These are phyloP conservation scores for Erodium texanum DNA, from an alignment of 441 rosid genomes.

Conservation along the genomic window DNA sequence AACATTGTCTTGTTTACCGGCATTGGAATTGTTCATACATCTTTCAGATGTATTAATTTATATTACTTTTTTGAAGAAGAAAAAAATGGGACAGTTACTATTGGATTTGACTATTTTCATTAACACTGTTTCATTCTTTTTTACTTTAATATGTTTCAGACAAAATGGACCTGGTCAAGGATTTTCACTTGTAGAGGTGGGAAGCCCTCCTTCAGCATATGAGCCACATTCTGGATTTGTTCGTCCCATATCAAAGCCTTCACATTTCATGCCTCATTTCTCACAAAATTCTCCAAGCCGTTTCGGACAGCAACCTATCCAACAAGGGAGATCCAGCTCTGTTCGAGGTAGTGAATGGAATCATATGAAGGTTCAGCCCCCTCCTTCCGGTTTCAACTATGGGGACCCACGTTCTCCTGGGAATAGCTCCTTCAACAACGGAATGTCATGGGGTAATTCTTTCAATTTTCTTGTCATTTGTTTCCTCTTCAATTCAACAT, in stretches of 20 bases:
- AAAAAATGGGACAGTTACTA: background rate
- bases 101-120: background rate
- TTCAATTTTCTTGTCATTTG: background rate
- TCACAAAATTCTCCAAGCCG: conserved; percentile 86
- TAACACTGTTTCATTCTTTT: background rate
- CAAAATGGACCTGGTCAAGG: conserved; percentile 52
- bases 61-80: background rate
- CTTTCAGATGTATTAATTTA: conserved; percentile 6
- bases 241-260: conserved; percentile 52
- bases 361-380: conserved; percentile 59
- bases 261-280: conserved; percentile 44
- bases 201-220: conserved; percentile 53
- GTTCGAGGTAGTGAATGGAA: conserved; percentile 62
- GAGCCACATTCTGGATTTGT: conserved; percentile 59
- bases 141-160: conserved; percentile 34
- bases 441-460: conserved; percentile 88
- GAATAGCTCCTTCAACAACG: conserved; percentile 57
- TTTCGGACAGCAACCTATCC: conserved; percentile 74
- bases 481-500: background rate
- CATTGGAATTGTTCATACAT: conserved; percentile 44
- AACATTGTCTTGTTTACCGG: conserved; percentile 37
- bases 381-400: conserved; percentile 47
- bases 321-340: conserved; percentile 48
- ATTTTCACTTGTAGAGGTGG: conserved; percentile 54
- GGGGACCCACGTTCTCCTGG: conserved; percentile 78